Evolutionary conservation across 345 rosid species (phyloP), one percentile per base, ranked within the genome.

Genomic region (Linum lewisii): DNA sequence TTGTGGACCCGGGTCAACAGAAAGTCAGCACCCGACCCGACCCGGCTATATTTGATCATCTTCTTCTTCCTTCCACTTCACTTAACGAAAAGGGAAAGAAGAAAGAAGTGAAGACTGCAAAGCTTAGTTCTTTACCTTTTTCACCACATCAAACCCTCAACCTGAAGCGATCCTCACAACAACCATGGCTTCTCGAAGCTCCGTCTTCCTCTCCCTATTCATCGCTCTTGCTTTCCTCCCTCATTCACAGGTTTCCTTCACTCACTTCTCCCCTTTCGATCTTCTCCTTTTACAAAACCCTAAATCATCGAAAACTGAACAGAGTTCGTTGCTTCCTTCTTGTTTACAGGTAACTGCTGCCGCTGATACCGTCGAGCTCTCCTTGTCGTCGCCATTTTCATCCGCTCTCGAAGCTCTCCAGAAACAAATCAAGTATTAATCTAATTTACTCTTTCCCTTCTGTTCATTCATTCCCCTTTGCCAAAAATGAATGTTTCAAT

Each of bases 371-470:
- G 18, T 76, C 51, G 24, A 66, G 21, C 24, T 59, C 26, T 15
- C 13, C 10, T 70, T 74, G 6, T 76, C 84, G 6, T 76, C 84
- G 21, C 61, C 81, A 13, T 79, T 82, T 38, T 54, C 60, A 0
- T 9, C 63, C 9, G 79, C 78, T 62, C 79, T 78, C 11, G 67
- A 62, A 20, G 64, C 67, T 34, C 77, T 80, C 3, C 81, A 78
- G 66, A 56, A 66, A 11, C 84, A 74, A 55, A 72, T 80, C 16
- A 70, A 77, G 84, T 57, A 61, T n/a, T n/a, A n/a, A n/a, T n/a
- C n/a, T n/a, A 59, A 50, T 29, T 21, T 24, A 11, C 16, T 21
- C 6, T 15, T 57, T 19, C 16, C 24, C 59, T 20, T 4, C 19
- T 50, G 6, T 57, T 19, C 44, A 1, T 24, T 14, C 29, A 21